Conservation (phyloP, 164 flowering plant species). For the Chloranthus sessilifolius region DNA sequence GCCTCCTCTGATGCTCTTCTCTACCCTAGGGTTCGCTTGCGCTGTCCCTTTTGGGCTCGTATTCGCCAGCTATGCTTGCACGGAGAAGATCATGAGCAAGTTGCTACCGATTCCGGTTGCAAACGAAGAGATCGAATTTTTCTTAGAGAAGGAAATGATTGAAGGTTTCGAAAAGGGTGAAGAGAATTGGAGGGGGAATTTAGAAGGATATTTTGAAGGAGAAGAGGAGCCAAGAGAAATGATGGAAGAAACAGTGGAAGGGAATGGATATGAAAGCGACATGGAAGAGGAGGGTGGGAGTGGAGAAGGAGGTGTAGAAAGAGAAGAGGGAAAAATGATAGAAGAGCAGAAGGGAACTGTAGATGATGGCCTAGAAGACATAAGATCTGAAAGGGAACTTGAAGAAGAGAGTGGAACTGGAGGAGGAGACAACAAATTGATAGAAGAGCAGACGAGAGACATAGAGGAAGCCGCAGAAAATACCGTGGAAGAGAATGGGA, state of each 20-base stretch:
- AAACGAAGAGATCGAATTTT: too few species aligned
- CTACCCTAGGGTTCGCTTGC: constrained; percentile 52
- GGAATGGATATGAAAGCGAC: neutral
- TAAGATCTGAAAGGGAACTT: neutral
- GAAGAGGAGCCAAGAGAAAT: too few species aligned
- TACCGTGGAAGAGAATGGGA: constrained; percentile 1
- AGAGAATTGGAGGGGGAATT: constrained; percentile 4
- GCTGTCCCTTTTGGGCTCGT: constrained; percentile 59
- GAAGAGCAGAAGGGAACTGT: constrained; percentile 7
- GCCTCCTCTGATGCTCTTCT: constrained; percentile 58
- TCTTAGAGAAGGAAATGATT: neutral
- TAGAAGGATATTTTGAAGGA: neutral
- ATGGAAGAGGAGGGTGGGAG: neutral
- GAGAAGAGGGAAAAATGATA: constrained; percentile 14
- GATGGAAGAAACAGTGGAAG: neutral
- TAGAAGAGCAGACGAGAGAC: neutral
- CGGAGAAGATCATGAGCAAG: constrained; percentile 56
- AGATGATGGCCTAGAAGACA: constrained; percentile 9
- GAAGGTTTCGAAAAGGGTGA: neutral
- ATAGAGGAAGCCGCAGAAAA: constrained; percentile 1
- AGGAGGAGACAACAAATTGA: neutral
- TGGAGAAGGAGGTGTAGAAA: constrained; percentile 10
- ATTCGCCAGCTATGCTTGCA: constrained; percentile 56
- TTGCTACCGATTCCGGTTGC: constrained; percentile 29
- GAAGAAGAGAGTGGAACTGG: neutral